Base-by-base conservation (phyloP, 805 yeast genomes). In the Soucietia sequanensis region DNA sequence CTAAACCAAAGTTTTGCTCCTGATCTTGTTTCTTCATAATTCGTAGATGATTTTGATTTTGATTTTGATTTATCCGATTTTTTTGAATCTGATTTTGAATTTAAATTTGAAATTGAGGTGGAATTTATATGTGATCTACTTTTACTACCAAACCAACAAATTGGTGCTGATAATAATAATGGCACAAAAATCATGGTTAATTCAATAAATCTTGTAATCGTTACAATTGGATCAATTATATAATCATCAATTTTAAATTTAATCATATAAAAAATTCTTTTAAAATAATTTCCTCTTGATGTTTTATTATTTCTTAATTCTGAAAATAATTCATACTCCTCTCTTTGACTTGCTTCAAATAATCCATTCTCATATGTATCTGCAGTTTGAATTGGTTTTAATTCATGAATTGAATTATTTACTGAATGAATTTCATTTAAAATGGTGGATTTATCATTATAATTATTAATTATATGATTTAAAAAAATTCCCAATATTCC, bases 1-100 rank as follows among this genome's bases (percentile, higher is more conserved):
- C 61, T 60, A 58, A 75, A 90, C 96, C 97, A 91, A 14, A 78
- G 26, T 13, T 72, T 47, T 2, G 85, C 75, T 0, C 96, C 96
- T 3, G 71, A 52, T 22, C 81, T 68, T 14, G 73, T 44, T n/a
- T 35, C 33, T n/a, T 47, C 45, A 12, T 38, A 11, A 21, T 11
- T 21, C 10, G 23, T 21, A 9, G 20, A 6, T n/a, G 14, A 8
- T 14, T n/a, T 14, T 14, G 12, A 9, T 14, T 8, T 25, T 6
- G 8, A 6, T 15, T 27, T 27, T 6, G 23, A 19, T 8, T 8
- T 11, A 18, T 18, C 16, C 11, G 23, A 21, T 11, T 21, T 21
- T 8, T 8, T 8, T 13, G 31, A 7, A 23, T 21, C 41, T 41
- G 13, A 43, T 32, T 13, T 39, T 33, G 17, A 78, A 30, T 65